A percentile compares a stretch with the other conserved stretches of the same genome.
phyloP scores from a whole-genome alignment of 2,329 filamentous ascomycete genomes.

The Trichophyton schoenleinii region DNA sequence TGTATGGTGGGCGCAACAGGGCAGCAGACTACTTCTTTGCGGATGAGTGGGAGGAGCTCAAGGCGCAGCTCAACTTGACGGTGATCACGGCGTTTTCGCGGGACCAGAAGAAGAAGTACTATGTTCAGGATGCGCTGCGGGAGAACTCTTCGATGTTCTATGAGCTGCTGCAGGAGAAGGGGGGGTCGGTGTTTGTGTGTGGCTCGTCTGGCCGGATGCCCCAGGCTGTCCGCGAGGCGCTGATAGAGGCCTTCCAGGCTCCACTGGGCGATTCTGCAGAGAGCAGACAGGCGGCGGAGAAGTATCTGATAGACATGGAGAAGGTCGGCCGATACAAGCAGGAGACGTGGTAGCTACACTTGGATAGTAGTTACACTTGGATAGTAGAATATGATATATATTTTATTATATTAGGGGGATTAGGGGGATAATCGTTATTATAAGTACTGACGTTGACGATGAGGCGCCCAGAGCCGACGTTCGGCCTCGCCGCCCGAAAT shows the following conservation, averaged over 20 bases:
- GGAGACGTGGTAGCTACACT: slow-evolving; percentile 49
- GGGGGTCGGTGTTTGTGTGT: slow-evolving; percentile 42
- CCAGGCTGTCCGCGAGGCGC: slow-evolving; percentile 52
- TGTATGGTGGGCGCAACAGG: slow-evolving; percentile 73
- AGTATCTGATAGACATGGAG: slow-evolving; percentile 46
- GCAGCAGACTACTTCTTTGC: slow-evolving; percentile 69
- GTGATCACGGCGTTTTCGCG: slow-evolving; percentile 58
- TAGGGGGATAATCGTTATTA: too few relatives aligned
- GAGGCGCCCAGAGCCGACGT: not conserved
- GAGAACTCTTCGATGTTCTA: slow-evolving; percentile 40
- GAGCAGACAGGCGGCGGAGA: slow-evolving; percentile 41
- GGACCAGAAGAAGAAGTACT: slow-evolving; percentile 52
- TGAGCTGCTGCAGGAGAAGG: slow-evolving; percentile 36
- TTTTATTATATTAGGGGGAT: too few relatives aligned
- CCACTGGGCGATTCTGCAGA: slow-evolving; percentile 27
- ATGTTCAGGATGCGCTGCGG: slow-evolving; percentile 54
- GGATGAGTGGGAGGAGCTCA: slow-evolving; percentile 54
- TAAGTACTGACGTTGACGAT: not conserved
- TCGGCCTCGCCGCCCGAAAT: slow-evolving; percentile 1
- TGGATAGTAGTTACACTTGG: not conserved
- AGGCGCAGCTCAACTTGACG: slow-evolving; percentile 34
- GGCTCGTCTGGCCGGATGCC: slow-evolving; percentile 58
- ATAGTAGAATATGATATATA: not conserved
- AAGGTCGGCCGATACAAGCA: slow-evolving; percentile 52
- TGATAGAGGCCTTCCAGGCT: slow-evolving; percentile 47